Evolutionary conservation across 2,329 filamentous ascomycete genomes (phyloP), one percentile per base, ranked within the genome.

Genomic region (Lanzia echinophila): DNA sequence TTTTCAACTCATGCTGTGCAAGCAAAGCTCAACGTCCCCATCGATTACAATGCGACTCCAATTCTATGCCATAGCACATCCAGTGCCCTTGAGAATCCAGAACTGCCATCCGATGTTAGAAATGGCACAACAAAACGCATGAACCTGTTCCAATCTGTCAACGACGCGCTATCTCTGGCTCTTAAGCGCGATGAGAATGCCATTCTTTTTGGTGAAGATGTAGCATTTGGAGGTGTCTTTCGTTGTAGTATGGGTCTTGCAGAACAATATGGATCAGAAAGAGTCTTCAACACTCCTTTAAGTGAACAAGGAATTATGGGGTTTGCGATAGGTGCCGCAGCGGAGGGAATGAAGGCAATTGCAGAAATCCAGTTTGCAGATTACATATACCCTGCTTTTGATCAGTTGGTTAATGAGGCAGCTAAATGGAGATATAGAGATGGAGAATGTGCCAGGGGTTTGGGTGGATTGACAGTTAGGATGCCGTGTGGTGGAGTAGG

Each of bases 161-260:
- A 97, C 69, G 84, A 92, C 60, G 91, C 92, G 11, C 78, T 99
- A 20, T 82, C 87, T 20, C 88, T 86, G 56, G 89, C 92, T 22
- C 78, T 99, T 28, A 82, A 86, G 15, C 82, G 86, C 34, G 91
- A 96, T 64, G 89, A 95, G 60, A 84, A 86, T 17, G 90, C 96
- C 20, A 75, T 97, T 54, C 79, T 99, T 10, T 99, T 99, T 65
- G 94, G 94, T 41, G 94, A 99, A 71, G 94, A 99, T 68, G 90
- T 99, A 7, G 89, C 94, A 13, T 99, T 99, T 64, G 94, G 94
- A 41, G 94, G 94, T 51, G 94, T 99, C 15, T 99, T 99, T 67
- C 82, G 94, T 54, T 96, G 90, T 72, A 92, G 89, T 32, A 92
- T 94, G 83, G 89, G 91, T 63, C 78, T 99, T 15, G 84, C 90